phyloP scores from a whole-genome alignment of 495 filamentous ascomycete species.

The Wilcoxina mikolae region DNA sequence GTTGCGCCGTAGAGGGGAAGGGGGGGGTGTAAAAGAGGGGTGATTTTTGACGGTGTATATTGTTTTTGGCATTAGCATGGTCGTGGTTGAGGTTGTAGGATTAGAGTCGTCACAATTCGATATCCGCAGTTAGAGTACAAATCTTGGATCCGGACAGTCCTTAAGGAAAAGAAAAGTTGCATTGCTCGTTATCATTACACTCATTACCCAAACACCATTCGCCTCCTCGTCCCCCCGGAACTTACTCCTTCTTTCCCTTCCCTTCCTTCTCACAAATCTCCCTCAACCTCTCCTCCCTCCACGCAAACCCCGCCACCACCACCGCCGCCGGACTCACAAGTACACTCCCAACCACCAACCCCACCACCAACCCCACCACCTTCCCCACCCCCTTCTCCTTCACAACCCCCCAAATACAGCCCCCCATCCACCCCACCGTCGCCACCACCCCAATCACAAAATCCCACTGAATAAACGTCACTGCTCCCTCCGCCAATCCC shows the following conservation, averaged over 20 bases:
- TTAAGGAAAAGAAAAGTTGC: background rate
- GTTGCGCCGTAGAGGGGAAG: slow-evolving; percentile 41
- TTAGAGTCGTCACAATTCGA: background rate
- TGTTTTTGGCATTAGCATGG: background rate
- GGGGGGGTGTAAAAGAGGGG: background rate
- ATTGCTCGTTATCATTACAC: too few relatives aligned
- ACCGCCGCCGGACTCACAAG: background rate
- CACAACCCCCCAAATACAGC: too few relatives aligned
- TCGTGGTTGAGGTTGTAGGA: background rate
- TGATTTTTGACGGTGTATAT: background rate
- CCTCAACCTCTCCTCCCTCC: background rate
- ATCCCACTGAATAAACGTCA: background rate
- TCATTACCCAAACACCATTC: too few relatives aligned
- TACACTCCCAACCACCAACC: background rate
- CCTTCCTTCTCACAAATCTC: background rate
- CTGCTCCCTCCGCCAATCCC: background rate
- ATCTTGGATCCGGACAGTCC: background rate
- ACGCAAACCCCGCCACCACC: background rate
- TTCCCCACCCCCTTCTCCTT: background rate
- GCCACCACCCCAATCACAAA: background rate
- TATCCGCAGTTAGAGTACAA: background rate
- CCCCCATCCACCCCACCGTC: background rate
- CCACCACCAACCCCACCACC: background rate
- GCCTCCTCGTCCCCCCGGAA: too few relatives aligned
- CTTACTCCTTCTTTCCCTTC: too few relatives aligned